Percentiles rank a stretch among this genome's conserved stretches.
These are phyloP conservation scores for Mycena chlorophos DNA, from an alignment of 768 basidiomycete species.

Conservation along the genomic window DNA sequence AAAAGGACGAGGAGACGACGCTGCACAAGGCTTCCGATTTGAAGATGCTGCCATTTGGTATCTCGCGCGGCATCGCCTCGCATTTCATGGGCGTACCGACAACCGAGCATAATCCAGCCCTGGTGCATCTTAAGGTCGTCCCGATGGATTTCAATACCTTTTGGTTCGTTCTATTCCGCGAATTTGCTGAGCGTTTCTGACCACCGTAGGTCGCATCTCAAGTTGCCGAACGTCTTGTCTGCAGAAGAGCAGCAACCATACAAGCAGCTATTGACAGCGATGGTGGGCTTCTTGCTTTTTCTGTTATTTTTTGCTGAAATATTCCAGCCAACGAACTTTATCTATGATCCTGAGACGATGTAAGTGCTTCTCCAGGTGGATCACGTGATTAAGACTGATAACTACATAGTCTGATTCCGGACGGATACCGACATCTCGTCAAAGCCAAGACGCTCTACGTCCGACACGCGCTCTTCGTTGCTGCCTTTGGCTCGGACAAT, in stretches of 20 bases:
- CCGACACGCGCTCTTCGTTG: conserved; percentile 36
- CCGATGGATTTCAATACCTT: conserved; percentile 18
- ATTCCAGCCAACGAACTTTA: conserved; percentile 12
- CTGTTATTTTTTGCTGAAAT: too few species aligned
- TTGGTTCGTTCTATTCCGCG: neutral
- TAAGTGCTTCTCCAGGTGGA: neutral
- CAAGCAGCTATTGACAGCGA: conserved; percentile 10
- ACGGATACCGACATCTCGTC: conserved; percentile 27
- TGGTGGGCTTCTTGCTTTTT: too few species aligned
- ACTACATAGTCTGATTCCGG: conserved; percentile 32
- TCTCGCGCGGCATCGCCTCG: conserved; percentile 10
- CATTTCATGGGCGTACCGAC: conserved; percentile 14
- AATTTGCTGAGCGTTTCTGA: neutral
- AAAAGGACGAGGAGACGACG: neutral
- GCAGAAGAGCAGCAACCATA: conserved; percentile 14
- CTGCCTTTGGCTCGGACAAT: conserved; percentile 33
- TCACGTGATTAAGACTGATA: neutral
- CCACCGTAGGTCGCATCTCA: conserved; percentile 12
- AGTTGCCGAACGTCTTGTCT: conserved; percentile 10
- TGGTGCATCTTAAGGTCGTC: conserved; percentile 12
- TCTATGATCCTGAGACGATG: conserved; percentile 9
- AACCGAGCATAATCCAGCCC: conserved; percentile 4
- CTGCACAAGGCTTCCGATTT: conserved; percentile 19
- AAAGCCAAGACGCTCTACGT: conserved; percentile 34
- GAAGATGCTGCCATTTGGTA: conserved; percentile 24